Percentiles rank a stretch among this genome's conserved stretches.
Conservation (phyloP, 306 rosid species). For the Dalbergia cultrata region DNA sequence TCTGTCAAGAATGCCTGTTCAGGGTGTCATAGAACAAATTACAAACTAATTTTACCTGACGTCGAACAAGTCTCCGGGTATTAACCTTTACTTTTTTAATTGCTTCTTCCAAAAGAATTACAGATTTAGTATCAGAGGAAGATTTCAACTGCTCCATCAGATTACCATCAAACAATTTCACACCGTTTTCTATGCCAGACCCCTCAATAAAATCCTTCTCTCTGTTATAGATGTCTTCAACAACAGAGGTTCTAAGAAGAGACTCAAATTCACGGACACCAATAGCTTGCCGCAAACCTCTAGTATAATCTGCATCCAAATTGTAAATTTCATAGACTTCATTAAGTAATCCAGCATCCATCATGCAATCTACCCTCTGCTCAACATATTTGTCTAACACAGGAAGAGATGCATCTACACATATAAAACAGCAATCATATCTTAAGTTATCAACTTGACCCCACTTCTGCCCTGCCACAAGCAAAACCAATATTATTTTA, state of each 20-base stretch:
- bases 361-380: slow-evolving; percentile 86
- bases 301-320: slow-evolving; percentile 73
- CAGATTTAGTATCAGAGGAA: slow-evolving; percentile 50
- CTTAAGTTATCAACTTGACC: slow-evolving; percentile 81
- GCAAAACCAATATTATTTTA: slow-evolving; percentile 49
- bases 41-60: slow-evolving; percentile 65
- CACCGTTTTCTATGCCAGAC: slow-evolving; percentile 45
- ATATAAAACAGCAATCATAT: slow-evolving; percentile 82
- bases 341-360: slow-evolving; percentile 78
- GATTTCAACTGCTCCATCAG: slow-evolving; percentile 57
- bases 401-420: slow-evolving; percentile 81
- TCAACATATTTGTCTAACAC: slow-evolving; percentile 84
- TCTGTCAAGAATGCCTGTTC: slow-evolving; percentile 21
- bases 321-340: slow-evolving; percentile 81
- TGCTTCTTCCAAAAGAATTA: slow-evolving; percentile 68
- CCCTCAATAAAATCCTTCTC: slow-evolving; percentile 47
- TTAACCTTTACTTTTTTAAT: slow-evolving; percentile 81
- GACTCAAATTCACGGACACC: slow-evolving; percentile 88
- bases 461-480: slow-evolving; percentile 97
- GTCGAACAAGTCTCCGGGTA: slow-evolving; percentile 86
- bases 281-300: slow-evolving; percentile 86
- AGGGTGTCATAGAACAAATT: background rate
- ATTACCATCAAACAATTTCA: slow-evolving; percentile 55
- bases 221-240: slow-evolving; percentile 39
- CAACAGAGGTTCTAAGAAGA: slow-evolving; percentile 54